Evolutionary conservation across 345 rosid genomes (phyloP), one percentile per base, ranked within the genome.

Genomic region (Populus davidiana): DNA sequence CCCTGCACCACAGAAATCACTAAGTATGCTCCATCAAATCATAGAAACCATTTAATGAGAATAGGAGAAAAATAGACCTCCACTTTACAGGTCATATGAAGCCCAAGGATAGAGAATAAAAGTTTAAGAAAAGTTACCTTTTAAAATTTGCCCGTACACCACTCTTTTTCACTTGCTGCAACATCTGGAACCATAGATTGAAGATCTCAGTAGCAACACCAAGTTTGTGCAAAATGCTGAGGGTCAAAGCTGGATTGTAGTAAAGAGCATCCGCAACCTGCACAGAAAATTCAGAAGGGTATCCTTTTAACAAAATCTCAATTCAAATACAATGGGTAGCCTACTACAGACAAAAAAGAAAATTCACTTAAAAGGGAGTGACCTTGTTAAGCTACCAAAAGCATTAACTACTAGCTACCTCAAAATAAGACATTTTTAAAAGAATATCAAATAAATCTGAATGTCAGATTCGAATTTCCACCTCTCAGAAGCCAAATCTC

Each of bases 251-350:
- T 71, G 98, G 84, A 61, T 94, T 94, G 85, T 96, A 96, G 86
- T 89, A 96, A 72, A 96, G 93, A 52, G 98, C 93, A 88, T 96
- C 85, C 21, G 99, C 98, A 84, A 96, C 87, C 99, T 96, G 93
- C 83, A 84, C n/a, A 71, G 41, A 27, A 49, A 52, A 20, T 50
- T 71, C 23, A 71, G 74, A 50, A 38, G 12, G n/a, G 2, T 50
- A 10, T 27, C 74, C 20, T 8, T 31, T 47, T 7, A 13, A 13
- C 54, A n/a, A 43, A 39, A 23, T 23, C 11, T 69, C 17, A 69
- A 43, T 5, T 2, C 52, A 39, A 69, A 43, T 41, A 36, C 23
- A 35, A 38, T 36, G 39, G 44, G 27, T 29, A 36, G 23, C 27
- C 72, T 69, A 16, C 21, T 16, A 16, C 9, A 16, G 35, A 27